Percentiles rank a stretch among this genome's conserved stretches.
Conservation (phyloP, 2,329 filamentous ascomycete species). For the Fusarium verrucosum region DNA sequence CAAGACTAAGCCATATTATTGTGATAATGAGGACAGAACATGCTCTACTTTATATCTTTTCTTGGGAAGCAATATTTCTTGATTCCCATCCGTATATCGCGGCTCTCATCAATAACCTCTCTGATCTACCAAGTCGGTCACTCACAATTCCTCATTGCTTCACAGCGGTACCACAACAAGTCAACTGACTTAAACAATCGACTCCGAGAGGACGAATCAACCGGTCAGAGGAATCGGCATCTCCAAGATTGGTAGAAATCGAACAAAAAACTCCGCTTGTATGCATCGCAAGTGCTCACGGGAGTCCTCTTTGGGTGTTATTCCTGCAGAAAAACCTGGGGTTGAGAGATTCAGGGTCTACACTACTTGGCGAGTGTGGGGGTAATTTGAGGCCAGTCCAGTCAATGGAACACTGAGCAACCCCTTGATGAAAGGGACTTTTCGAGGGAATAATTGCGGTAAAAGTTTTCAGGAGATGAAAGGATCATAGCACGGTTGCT, state of each 20-base stretch:
- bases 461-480: slow-evolving; percentile 4
- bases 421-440: not conserved
- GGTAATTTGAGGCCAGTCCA: slow-evolving; percentile 27
- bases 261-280: slow-evolving; percentile 24
- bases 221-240: slow-evolving; percentile 27
- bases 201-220: slow-evolving; percentile 17
- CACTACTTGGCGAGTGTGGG: slow-evolving; percentile 30
- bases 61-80: not conserved
- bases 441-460: slow-evolving; percentile 8
- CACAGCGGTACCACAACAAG: slow-evolving; percentile 15
- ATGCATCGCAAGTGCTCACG: slow-evolving; percentile 34
- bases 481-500: slow-evolving; percentile 11
- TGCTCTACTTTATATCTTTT: slow-evolving; percentile 3
- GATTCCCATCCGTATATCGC: not conserved
- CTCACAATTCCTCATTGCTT: slow-evolving; percentile 2
- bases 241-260: slow-evolving; percentile 33
- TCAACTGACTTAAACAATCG: slow-evolving; percentile 27
- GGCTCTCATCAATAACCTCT: not conserved
- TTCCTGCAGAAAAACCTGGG: slow-evolving; percentile 38
- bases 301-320: slow-evolving; percentile 22
- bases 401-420: not conserved
- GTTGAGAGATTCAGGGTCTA: slow-evolving; percentile 30
- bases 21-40: not conserved
- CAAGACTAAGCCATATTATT: not conserved
- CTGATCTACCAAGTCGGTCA: slow-evolving; percentile 1